Conservation (phyloP, 2,329 filamentous ascomycete genomes). For the Talaromyces sp. region DNA sequence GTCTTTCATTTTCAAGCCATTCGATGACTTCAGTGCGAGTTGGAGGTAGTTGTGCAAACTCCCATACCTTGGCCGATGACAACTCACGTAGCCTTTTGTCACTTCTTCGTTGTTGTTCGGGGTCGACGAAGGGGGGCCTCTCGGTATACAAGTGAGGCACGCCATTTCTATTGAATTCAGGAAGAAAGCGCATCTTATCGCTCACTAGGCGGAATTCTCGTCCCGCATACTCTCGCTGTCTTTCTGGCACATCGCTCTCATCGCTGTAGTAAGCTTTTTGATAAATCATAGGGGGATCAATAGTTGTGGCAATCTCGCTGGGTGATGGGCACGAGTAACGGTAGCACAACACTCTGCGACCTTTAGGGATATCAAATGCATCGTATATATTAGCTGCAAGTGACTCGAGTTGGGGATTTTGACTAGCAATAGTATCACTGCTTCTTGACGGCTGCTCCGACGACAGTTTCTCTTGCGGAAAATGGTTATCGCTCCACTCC, state of each 20-base stretch:
- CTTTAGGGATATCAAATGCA: slow-evolving; percentile 24
- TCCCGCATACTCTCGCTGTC: slow-evolving; percentile 77
- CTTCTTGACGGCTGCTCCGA: slow-evolving; percentile 17
- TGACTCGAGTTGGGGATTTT: slow-evolving; percentile 15
- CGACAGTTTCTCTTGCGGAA: slow-evolving; percentile 9
- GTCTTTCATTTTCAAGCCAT: slow-evolving; percentile 55
- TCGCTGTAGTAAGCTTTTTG: slow-evolving; percentile 82
- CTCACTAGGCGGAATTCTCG: slow-evolving; percentile 76
- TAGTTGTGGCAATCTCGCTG: slow-evolving; percentile 50
- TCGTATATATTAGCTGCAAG: slow-evolving; percentile 20
- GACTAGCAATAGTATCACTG: background rate
- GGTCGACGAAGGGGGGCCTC: slow-evolving; percentile 46
- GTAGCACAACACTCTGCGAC: slow-evolving; percentile 21
- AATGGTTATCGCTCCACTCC: background rate
- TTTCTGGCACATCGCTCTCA: slow-evolving; percentile 74
- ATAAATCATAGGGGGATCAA: slow-evolving; percentile 68
- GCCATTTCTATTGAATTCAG: slow-evolving; percentile 66
- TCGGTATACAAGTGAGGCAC: slow-evolving; percentile 54
- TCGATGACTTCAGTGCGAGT: slow-evolving; percentile 60
- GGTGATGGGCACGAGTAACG: slow-evolving; percentile 20
- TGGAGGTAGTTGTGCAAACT: slow-evolving; percentile 67
- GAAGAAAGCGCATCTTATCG: slow-evolving; percentile 71
- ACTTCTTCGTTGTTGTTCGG: slow-evolving; percentile 44
- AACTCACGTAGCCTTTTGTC: slow-evolving; percentile 50
- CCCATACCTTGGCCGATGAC: slow-evolving; percentile 69